These are phyloP conservation scores for Ophiostoma angusticollis DNA, from an alignment of 2,329 filamentous ascomycete genomes.

Conservation along the genomic window DNA sequence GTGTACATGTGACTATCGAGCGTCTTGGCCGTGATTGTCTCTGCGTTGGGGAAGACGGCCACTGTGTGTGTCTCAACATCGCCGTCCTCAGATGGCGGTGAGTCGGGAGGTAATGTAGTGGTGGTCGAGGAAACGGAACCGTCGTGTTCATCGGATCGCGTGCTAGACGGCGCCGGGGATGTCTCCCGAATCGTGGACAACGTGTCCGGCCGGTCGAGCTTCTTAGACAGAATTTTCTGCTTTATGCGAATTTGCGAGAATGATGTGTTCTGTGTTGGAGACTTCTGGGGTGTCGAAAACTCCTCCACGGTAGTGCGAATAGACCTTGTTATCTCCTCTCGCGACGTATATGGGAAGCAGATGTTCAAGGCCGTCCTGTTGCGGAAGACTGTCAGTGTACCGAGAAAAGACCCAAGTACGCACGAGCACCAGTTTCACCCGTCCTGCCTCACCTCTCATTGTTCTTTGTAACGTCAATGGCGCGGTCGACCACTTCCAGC, in stretches of 20 bases:
- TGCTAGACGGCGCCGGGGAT: conserved; percentile 30
- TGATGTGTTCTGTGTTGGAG: conserved; percentile 50
- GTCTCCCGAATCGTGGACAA: conserved; percentile 37
- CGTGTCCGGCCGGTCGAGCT: conserved; percentile 35
- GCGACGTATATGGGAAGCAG: conserved; percentile 93
- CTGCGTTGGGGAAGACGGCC: conserved; percentile 54
- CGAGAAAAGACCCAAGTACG: background rate
- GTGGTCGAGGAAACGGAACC: conserved; percentile 48
- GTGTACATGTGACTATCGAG: conserved; percentile 83
- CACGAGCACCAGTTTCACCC: background rate
- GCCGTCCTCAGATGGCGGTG: conserved; percentile 30
- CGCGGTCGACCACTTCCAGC: conserved; percentile 72
- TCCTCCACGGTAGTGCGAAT: conserved; percentile 80
- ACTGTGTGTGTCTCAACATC: conserved; percentile 22
- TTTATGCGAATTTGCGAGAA: conserved; percentile 84
- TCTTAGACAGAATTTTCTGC: conserved; percentile 66
- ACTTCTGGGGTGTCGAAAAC: conserved; percentile 60
- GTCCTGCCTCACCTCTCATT: conserved; percentile 55
- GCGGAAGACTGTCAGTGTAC: background rate
- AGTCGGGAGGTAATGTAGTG: conserved; percentile 40
- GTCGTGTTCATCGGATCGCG: conserved; percentile 34
- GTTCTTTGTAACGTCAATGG: conserved; percentile 72
- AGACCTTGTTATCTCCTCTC: conserved; percentile 86
- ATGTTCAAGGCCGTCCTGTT: conserved; percentile 63
- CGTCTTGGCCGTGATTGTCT: conserved; percentile 73